Base-by-base conservation (phyloP, 371 early-diverging fungal genomes). In the Mortierella sp. region DNA sequence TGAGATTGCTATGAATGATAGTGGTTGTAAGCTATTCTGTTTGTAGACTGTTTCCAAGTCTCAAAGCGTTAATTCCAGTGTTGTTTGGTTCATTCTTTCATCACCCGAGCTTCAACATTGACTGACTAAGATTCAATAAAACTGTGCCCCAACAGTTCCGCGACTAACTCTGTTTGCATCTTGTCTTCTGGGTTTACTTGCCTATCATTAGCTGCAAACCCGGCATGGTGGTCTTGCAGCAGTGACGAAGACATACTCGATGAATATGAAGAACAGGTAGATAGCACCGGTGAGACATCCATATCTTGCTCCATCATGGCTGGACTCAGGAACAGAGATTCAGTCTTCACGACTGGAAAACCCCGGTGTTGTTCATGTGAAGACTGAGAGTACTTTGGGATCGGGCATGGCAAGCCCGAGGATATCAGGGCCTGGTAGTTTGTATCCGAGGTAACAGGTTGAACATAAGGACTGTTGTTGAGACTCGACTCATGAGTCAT, bases 241-340 rank as follows among this genome's bases (percentile, higher is more conserved):
- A 16, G 43, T 43, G 43, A 43, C 43, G 43, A 43, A 14, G 11
- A 43, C 43, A 14, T 16, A 2, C 16, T 16, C 35, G 68, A 51
- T 1, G 68, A 84, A 83, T 40, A 81, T 32, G 39, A 88, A 32
- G 35, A 87, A 18, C 59, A 66, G 39, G 66, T 83, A 59, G 58
- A 89, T 58, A 51, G 86, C 84, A 11, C 61, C 28, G 69, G 90
- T 70, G n/a, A 85, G 61, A 73, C 86, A 81, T n/a, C 77, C 87
- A 78, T 72, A 30, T 72, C 68, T 26, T 71, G 71, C 2, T 67
- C 64, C 20, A 35, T 57, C 47, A 68, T 57, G n/a, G 63, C 24
- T 0, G 72, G 63, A 18, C 24, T 16, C 68, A 64, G 20, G 73
- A 67, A 63, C 9, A 60, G 28, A 5, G 68, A 59, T 9, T 39